A percentile compares a stretch with the other conserved stretches of the same genome.
Conservation (phyloP, 2,329 filamentous ascomycete genomes). For the Aspergillus novoparasiticus region DNA sequence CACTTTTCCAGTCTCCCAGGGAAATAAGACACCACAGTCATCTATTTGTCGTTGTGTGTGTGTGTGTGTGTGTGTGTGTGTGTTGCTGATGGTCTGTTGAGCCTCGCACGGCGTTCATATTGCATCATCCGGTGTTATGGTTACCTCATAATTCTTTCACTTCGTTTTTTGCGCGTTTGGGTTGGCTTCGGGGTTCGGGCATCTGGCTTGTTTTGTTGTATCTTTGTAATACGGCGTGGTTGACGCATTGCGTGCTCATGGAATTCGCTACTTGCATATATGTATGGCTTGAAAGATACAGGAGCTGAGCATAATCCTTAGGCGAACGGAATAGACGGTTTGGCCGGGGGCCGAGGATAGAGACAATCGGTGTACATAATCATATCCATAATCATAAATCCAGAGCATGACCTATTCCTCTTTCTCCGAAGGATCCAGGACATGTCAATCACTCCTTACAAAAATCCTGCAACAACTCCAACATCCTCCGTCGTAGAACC, state of each 20-base stretch:
- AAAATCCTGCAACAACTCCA: slow-evolving; percentile 55
- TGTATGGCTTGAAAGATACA: not conserved
- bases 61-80: not conserved
- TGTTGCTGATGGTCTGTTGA: not conserved
- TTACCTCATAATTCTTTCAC: not conserved
- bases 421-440: not conserved
- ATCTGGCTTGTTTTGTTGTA: slow-evolving; percentile 6
- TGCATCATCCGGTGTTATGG: slow-evolving; percentile 22
- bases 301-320: slow-evolving; percentile 16
- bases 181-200: not conserved
- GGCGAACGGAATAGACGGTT: slow-evolving; percentile 23
- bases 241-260: slow-evolving; percentile 12
- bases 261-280: slow-evolving; percentile 5
- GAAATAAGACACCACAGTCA: slow-evolving; percentile 8
- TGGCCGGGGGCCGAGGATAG: slow-evolving; percentile 14
- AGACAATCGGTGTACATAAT: slow-evolving; percentile 27
- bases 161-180: slow-evolving; percentile 6
- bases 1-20: too few species aligned
- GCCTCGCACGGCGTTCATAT: slow-evolving; percentile 6
- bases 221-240: slow-evolving; percentile 2
- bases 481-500: slow-evolving; percentile 50
- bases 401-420: not conserved
- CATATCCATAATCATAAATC: slow-evolving; percentile 12
- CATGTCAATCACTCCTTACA: slow-evolving; percentile 39
- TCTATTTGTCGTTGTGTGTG: not conserved